These are phyloP conservation scores for Tilletia walkeri DNA, from an alignment of 1,284 basidiomycete species.

Conservation along the genomic window DNA sequence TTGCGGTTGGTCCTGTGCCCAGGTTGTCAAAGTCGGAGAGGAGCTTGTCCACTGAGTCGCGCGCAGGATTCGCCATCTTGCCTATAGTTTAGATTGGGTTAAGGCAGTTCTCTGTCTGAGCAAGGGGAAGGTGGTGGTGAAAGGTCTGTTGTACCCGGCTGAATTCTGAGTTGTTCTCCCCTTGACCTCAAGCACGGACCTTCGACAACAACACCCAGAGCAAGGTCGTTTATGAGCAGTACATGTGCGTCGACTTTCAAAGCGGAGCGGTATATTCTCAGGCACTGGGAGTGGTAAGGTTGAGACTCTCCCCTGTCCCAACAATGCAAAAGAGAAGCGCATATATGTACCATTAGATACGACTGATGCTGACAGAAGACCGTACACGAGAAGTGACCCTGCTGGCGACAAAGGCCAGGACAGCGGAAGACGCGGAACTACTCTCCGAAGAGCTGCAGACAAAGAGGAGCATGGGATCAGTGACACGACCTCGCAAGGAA, in stretches of 20 bases:
- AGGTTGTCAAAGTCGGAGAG: conserved; percentile 51
- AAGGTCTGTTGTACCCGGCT: neutral
- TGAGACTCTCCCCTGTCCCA: no score
- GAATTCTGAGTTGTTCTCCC: no score
- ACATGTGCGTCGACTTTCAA: no score
- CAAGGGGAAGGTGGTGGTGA: neutral
- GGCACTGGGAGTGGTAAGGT: no score
- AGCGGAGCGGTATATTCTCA: no score
- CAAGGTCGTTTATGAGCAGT: no score
- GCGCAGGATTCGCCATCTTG: conserved; percentile 1
- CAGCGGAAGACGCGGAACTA: conserved; percentile 17
- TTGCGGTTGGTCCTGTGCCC: conserved; percentile 24
- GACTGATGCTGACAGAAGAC: no score
- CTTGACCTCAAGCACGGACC: no score
- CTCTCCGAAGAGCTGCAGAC: conserved; percentile 42
- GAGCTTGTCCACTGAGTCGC: conserved; percentile 51
- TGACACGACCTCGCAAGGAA: neutral
- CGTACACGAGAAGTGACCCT: no score
- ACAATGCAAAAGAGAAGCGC: no score
- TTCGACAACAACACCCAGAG: no score
- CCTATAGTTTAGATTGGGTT: neutral
- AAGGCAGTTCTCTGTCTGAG: neutral
- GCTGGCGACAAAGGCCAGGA: neutral
- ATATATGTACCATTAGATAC: no score
- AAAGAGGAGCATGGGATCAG: conserved; percentile 5